These are phyloP conservation scores for Huntiella moniliformis DNA, from an alignment of 2,329 filamentous ascomycete species.

Conservation along the genomic window DNA sequence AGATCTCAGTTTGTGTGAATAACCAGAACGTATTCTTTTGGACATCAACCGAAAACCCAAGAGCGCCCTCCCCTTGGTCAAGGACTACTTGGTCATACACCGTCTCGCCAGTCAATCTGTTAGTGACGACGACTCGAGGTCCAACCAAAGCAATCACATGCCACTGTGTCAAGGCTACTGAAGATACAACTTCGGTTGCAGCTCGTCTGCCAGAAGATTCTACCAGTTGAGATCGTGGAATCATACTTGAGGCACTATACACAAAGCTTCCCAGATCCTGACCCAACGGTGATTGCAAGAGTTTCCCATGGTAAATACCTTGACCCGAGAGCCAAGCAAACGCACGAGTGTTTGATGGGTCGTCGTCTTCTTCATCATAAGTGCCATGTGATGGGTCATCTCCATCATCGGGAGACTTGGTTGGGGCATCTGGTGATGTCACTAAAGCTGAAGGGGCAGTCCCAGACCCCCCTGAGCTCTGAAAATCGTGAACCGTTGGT, in stretches of 20 bases:
- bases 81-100: constrained; percentile 80
- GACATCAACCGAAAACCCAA: constrained; percentile 75
- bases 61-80: constrained; percentile 54
- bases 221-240: constrained; percentile 56
- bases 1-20: constrained; percentile 79
- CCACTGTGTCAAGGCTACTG: constrained; percentile 80
- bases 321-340: constrained; percentile 86
- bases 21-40: constrained; percentile 98
- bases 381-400: constrained; percentile 19
- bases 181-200: constrained; percentile 54
- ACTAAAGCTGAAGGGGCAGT: constrained; percentile 49
- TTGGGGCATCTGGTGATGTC: constrained; percentile 55
- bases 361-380: constrained; percentile 24
- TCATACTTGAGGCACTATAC: constrained; percentile 60
- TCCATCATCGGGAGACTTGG: constrained; percentile 36
- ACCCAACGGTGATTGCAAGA: constrained; percentile 42
- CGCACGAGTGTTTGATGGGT: constrained; percentile 30
- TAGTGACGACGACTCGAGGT: constrained; percentile 64
- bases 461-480: background rate
- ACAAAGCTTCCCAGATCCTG: constrained; percentile 51
- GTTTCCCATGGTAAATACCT: constrained; percentile 71
- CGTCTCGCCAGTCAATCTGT: constrained; percentile 66
- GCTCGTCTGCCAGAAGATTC: constrained; percentile 46
- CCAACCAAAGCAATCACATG: constrained; percentile 75
- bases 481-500: constrained; percentile 54